Evolutionary conservation across 2,329 filamentous ascomycete genomes (phyloP).

Genomic region (Colletotrichum chrysophilum): DNA sequence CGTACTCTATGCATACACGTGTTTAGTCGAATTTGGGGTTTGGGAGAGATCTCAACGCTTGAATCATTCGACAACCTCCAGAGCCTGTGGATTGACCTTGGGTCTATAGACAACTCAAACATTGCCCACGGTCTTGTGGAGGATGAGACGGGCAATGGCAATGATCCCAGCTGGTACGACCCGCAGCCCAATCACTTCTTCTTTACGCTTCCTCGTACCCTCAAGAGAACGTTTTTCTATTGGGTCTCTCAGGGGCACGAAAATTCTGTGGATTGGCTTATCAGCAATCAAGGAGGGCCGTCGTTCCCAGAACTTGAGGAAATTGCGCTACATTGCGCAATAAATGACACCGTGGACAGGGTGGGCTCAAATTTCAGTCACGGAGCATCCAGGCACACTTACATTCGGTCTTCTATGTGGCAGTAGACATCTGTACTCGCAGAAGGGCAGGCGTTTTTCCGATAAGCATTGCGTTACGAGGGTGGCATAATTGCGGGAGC

Average conservation of each 20-base stretch:
- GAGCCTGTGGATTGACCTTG: background rate
- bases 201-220: background rate
- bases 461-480: fast-evolving
- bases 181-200: background rate
- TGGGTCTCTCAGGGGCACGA: fast-evolving
- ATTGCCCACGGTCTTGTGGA: fast-evolving
- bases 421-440: background rate
- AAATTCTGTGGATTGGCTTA: background rate
- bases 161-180: background rate
- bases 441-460: background rate
- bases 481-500: background rate
- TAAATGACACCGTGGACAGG: background rate
- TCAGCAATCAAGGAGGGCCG: background rate
- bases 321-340: background rate
- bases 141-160: background rate
- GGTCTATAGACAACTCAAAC: background rate
- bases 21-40: background rate
- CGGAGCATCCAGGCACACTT: background rate
- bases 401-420: background rate
- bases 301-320: background rate
- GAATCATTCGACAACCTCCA: background rate
- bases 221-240: background rate
- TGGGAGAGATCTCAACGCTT: background rate
- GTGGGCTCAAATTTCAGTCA: background rate
- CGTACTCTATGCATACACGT: background rate